Conservation (phyloP, 179 eudicot genomes). For the Heliamphora pulchella region DNA sequence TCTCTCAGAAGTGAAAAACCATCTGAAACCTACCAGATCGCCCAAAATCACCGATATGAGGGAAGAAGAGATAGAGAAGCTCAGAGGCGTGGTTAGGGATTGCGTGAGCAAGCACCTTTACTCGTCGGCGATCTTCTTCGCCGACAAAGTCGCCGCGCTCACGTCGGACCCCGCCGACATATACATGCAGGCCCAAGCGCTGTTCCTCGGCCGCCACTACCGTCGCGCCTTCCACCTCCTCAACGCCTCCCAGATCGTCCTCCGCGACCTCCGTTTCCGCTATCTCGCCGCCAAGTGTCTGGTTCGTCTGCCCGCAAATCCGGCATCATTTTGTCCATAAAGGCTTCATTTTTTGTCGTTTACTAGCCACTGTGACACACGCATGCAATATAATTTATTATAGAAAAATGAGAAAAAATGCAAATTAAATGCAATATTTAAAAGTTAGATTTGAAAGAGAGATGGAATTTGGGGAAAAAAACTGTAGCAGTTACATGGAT, state of each 20-base stretch:
- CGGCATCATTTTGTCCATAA: neutral
- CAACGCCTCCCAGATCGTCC: conserved; percentile 82
- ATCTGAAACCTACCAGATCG: neutral
- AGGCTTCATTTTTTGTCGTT: neutral
- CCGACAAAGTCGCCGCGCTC: conserved; percentile 86
- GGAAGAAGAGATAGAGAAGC: conserved; percentile 77
- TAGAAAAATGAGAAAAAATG: no score
- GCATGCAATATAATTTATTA: no score
- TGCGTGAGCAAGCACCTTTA: conserved; percentile 92
- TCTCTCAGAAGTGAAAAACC: neutral
- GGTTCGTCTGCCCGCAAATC: conserved; percentile 24
- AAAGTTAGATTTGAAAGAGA: no score
- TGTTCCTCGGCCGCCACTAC: conserved; percentile 85
- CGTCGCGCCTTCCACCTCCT: conserved; percentile 93
- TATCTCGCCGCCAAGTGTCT: conserved; percentile 98
- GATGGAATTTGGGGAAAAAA: no score
- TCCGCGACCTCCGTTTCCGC: conserved; percentile 84
- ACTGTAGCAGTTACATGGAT: no score
- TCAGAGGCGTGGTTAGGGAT: conserved; percentile 80
- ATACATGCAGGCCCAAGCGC: conserved; percentile 91
- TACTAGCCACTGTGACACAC: no score
- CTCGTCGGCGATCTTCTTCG: conserved; percentile 91
- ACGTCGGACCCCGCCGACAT: conserved; percentile 78
- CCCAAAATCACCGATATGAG: conserved; percentile 22
- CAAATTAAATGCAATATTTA: no score